Percentiles rank a stretch among this genome's conserved stretches.
Conservation (phyloP, 768 basidiomycete genomes). For the Leccinellum luteum region DNA sequence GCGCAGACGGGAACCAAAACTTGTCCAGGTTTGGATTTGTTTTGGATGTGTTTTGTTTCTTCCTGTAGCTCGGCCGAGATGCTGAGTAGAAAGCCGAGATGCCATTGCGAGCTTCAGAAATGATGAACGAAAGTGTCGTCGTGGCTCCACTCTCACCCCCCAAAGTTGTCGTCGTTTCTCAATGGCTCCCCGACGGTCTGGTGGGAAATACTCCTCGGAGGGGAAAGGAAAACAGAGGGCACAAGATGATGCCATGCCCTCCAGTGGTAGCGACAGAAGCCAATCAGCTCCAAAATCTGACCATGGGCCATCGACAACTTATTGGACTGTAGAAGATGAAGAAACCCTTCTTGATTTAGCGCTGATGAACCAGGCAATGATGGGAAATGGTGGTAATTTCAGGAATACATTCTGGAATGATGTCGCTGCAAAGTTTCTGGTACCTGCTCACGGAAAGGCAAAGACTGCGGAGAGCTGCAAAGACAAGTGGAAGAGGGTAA, state of each 20-base stretch:
- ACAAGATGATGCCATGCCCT: neutral
- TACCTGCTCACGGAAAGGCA: neutral
- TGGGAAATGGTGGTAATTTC: too few relatives aligned
- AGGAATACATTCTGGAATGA: neutral
- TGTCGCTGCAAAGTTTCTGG: neutral
- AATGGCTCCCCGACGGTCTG: neutral
- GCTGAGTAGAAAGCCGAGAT: too few relatives aligned
- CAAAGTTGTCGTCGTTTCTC: neutral
- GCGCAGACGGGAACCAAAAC: neutral
- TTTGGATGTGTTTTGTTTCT: too few relatives aligned
- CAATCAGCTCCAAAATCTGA: neutral
- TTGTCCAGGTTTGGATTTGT: too few relatives aligned
- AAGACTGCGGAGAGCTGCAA: neutral
- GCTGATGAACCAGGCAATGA: neutral
- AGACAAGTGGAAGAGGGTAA: neutral
- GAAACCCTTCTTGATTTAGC: neutral
- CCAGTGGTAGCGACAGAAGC: too few relatives aligned
- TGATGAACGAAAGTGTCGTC: too few relatives aligned
- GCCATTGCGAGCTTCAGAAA: too few relatives aligned
- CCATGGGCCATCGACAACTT: neutral
- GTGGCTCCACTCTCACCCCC: too few relatives aligned
- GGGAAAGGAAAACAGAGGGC: neutral
- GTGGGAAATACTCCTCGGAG: neutral
- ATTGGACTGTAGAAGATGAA: neutral
- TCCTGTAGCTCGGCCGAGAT: too few relatives aligned